Conservation (phyloP, 2,329 filamentous ascomycete genomes). For the Aspergillus arachidicola region DNA sequence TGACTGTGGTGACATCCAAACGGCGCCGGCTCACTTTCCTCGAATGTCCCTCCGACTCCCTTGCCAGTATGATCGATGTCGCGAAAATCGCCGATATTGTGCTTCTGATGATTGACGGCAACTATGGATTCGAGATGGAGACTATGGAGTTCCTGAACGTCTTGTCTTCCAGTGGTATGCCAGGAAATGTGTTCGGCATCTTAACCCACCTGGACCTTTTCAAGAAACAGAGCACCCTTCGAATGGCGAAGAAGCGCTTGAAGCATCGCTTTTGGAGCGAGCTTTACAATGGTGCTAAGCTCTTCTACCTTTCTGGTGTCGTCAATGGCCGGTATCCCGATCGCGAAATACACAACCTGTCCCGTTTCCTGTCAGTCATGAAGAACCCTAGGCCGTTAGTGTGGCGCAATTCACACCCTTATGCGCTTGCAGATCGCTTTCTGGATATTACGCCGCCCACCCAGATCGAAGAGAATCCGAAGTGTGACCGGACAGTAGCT, state of each 20-base stretch:
- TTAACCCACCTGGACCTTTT: conserved; percentile 96
- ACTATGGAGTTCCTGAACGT: conserved; percentile 99
- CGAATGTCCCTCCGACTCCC: conserved; percentile 90
- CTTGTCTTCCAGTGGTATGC: conserved; percentile 92
- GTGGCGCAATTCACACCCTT: conserved; percentile 96
- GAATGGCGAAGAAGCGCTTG: conserved; percentile 91
- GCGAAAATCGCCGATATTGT: conserved; percentile 98
- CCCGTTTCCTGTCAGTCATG: conserved; percentile 95
- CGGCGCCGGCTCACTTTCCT: conserved; percentile 91
- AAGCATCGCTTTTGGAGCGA: conserved; percentile 98
- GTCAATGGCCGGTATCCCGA: conserved; percentile 97
- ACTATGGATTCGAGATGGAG: conserved; percentile 99
- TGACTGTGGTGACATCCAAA: conserved; percentile 96
- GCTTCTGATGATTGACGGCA: conserved; percentile 96
- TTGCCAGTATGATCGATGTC: conserved; percentile 95
- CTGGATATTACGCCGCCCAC: conserved; percentile 93
- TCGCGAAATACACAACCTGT: conserved; percentile 92
- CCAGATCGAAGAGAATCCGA: conserved; percentile 81
- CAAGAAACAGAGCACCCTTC: conserved; percentile 86
- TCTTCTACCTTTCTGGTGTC: conserved; percentile 95
- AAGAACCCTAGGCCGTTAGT: conserved; percentile 96
- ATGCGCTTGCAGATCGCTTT: conserved; percentile 90
- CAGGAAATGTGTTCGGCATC: conserved; percentile 96
- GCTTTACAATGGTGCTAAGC: conserved; percentile 91
- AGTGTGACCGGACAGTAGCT: conserved; percentile 87